Percentiles rank a stretch among this genome's conserved stretches.
Conservation (phyloP, 345 rosid species). For the Mallotus nudiflorus region DNA sequence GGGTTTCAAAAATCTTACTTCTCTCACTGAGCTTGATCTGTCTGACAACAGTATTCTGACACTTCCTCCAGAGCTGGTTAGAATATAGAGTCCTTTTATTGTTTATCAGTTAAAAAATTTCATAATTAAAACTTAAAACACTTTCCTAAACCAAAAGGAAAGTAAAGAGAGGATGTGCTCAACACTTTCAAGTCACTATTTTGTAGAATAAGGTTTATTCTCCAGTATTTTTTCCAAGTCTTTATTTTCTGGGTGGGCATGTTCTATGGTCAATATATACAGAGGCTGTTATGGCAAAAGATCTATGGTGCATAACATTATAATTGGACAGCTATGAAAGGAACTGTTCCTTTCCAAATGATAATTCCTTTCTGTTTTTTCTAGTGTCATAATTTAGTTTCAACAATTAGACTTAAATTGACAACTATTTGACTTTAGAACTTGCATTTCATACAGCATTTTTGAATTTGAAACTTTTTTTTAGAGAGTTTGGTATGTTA, state of each 20-base stretch:
- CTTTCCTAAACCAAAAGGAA: background rate
- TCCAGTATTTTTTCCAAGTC: background rate
- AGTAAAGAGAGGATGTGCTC: background rate
- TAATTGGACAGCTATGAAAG: too few species aligned
- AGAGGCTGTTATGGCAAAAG: too few species aligned
- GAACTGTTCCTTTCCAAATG: too few species aligned
- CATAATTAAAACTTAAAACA: background rate
- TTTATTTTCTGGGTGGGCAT: background rate
- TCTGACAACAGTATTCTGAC: constrained; percentile 82
- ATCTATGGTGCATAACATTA: too few species aligned
- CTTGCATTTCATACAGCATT: too few species aligned
- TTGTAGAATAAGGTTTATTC: background rate
- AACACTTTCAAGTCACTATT: background rate
- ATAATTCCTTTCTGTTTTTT: too few species aligned
- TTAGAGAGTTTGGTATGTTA: too few species aligned
- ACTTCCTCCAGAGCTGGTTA: constrained; percentile 77
- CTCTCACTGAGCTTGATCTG: constrained; percentile 74
- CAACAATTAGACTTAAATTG: too few species aligned
- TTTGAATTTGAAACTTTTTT: too few species aligned
- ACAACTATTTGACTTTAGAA: background rate
- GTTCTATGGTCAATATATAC: too few species aligned
- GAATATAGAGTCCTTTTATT: constrained; percentile 10
- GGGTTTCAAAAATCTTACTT: constrained; percentile 63
- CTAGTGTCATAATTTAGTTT: too few species aligned
- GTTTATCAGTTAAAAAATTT: background rate